Base-by-base conservation (phyloP, 805 yeast genomes). In the Danielia oregonensis region DNA sequence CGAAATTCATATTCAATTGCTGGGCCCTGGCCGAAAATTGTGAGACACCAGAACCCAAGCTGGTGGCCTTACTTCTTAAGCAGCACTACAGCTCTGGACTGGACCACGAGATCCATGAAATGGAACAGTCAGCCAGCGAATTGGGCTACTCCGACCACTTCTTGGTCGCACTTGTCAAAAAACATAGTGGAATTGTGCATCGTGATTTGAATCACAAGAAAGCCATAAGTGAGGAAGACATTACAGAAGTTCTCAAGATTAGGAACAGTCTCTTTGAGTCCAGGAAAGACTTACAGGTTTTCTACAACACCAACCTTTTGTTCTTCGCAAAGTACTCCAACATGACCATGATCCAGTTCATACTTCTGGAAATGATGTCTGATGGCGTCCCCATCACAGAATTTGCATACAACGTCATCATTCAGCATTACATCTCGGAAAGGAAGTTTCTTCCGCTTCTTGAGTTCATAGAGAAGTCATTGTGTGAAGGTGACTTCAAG, bases 11-110 rank as follows among this genome's bases (percentile, higher is more conserved):
- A 3, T 41, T 57, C 23, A 44, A 49, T 12, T 33, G 44, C 6
- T 67, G 72, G 72, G 42, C 42, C 12, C 32, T 40, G 5, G 32
- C 50, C 1, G 41, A 48, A 5, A 51, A 47, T 28, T 42, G 51
- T 26, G 51, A 44, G 14, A 34, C 48, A 12, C 60, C 65, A 2
- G 44, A 51, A 17, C 59, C 59, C 3, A 51, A 46, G 33, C 46
- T 57, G 3, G 39, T 65, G 26, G 52, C 56, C 1, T 23, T 49
- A 14, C 32, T 64, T n/a, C 39, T 60, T 4, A 49, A 51, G 8
- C 59, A 64, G 36, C 55, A 55, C 24, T 43, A 57, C 32, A 50
- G 40, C 25, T 59, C 44, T 42, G 71, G 65, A 8, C 53, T 52
- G 2, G 27, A 35, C 2, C 37, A 45, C 6, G 72, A 66, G 30